These are phyloP conservation scores for Wallacemonas sp. DNA, from an alignment of 208 protist genomes.

Conservation along the genomic window DNA sequence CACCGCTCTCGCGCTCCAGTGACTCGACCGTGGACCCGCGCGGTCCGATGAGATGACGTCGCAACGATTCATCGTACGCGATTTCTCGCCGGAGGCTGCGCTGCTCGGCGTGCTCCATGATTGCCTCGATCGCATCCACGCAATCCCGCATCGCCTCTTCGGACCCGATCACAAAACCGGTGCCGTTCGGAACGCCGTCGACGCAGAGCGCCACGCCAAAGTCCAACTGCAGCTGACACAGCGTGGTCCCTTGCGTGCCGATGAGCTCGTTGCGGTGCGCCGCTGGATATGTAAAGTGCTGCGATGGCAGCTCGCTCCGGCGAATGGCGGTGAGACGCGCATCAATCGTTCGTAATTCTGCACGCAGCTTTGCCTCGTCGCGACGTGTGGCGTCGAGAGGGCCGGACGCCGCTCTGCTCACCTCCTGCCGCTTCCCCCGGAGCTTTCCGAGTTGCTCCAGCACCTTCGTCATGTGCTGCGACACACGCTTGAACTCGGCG, in stretches of 20 bases:
- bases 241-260: constrained; percentile 38
- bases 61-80: constrained; percentile 17
- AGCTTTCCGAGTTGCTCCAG: constrained; percentile 11
- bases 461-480: constrained; percentile 1
- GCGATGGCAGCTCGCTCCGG: constrained; percentile 2
- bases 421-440: not conserved
- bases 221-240: constrained; percentile 61
- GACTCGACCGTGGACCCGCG: constrained; percentile 30
- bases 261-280: constrained; percentile 26
- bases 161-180: constrained; percentile 33
- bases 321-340: constrained; percentile 23
- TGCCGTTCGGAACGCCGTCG: constrained; percentile 23
- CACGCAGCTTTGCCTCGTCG: constrained; percentile 3
- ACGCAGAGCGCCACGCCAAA: constrained; percentile 54
- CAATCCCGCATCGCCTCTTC: constrained; percentile 17
- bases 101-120: constrained; percentile 21
- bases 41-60: constrained; percentile 30
- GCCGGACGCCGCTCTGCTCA: not conserved
- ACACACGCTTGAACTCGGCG: not conserved
- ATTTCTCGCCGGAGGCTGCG: constrained; percentile 14
- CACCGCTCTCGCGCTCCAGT: constrained; percentile 48
- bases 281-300: constrained; percentile 32
- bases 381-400: constrained; percentile 10
- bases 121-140: constrained; percentile 31
- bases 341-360: constrained; percentile 3